Evolutionary conservation across 2,329 filamentous ascomycete species (phyloP).

Genomic region (Mycosphaerelloides madeirae): DNA sequence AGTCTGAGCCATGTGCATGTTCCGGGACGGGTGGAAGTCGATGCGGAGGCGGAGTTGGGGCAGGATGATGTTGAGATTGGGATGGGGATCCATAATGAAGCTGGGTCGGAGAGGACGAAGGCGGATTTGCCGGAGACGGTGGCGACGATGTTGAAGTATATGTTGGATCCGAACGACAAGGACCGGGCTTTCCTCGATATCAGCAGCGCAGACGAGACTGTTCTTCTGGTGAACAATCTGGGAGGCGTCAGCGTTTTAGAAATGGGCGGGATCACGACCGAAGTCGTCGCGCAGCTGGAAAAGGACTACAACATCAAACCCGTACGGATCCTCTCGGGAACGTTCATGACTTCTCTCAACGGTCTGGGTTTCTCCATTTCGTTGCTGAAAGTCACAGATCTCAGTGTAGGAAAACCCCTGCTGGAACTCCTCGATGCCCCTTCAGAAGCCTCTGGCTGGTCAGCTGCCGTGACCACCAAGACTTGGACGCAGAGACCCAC

Average conservation of each 20-base stretch:
- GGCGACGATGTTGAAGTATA: conserved; percentile 60
- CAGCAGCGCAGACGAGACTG: conserved; percentile 56
- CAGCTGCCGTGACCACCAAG: conserved; percentile 52
- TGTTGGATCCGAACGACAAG: conserved; percentile 58
- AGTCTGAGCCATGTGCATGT: conserved; percentile 91
- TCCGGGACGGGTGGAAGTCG: conserved; percentile 62
- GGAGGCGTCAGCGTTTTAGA: conserved; percentile 69
- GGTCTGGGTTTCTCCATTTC: conserved; percentile 68
- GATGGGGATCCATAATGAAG: conserved; percentile 68
- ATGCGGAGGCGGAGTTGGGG: conserved; percentile 53
- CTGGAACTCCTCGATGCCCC: conserved; percentile 64
- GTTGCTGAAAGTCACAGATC: conserved; percentile 59
- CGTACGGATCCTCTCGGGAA: conserved; percentile 58
- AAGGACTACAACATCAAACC: conserved; percentile 57
- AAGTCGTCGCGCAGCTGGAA: conserved; percentile 58
- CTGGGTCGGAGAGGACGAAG: conserved; percentile 38
- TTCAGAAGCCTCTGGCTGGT: conserved; percentile 63
- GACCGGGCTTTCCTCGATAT: conserved; percentile 67
- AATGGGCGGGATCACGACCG: conserved; percentile 66
- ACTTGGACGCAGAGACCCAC: conserved; percentile 51
- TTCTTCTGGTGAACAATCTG: conserved; percentile 70
- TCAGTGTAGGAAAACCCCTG: conserved; percentile 57
- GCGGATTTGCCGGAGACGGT: conserved; percentile 42
- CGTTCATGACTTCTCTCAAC: conserved; percentile 69
- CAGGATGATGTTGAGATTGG: conserved; percentile 61